Percentiles rank a stretch among this genome's conserved stretches.
phyloP scores from a whole-genome alignment of 2,329 filamentous ascomycete species.

The Aspergillus sp. region DNA sequence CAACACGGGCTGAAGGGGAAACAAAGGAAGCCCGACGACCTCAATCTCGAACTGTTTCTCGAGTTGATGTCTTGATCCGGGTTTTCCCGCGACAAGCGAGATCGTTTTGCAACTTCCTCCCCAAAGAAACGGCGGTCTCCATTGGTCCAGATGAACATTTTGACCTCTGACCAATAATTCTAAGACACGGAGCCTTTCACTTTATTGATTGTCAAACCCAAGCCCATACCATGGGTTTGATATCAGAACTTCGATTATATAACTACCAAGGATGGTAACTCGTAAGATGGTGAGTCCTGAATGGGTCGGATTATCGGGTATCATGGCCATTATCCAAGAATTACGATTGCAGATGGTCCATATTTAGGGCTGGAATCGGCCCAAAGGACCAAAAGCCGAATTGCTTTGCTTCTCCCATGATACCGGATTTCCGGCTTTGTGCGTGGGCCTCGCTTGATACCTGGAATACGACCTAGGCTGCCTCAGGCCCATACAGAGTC shows the following conservation, averaged over 20 bases:
- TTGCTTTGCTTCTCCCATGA: not conserved
- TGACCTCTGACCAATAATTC: not conserved
- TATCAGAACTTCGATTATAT: not conserved
- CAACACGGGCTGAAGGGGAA: not conserved
- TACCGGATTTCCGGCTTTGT: slow-evolving; percentile 6
- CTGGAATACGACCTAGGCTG: slow-evolving; percentile 6
- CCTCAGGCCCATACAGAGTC: slow-evolving; percentile 3
- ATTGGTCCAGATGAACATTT: not conserved
- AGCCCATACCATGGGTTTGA: not conserved
- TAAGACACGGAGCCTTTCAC: not conserved
- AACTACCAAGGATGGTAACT: not conserved
- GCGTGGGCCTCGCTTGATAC: slow-evolving; percentile 15
- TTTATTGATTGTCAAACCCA: not conserved
- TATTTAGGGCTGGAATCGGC: not conserved
- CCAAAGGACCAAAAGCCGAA: not conserved
- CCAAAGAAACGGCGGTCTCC: not conserved
- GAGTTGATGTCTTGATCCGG: not conserved
- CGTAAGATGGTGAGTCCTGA: not conserved
- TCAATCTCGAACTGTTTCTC: not conserved
- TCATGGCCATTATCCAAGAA: not conserved
- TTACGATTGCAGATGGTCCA: not conserved
- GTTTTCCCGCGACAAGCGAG: not conserved
- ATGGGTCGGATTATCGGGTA: not conserved
- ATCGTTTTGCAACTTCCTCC: not conserved
- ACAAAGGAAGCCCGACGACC: not conserved